A percentile compares a stretch with the other conserved stretches of the same genome.
Conservation (phyloP, 2,329 filamentous ascomycete species). For the Periglandula ipomoeae region DNA sequence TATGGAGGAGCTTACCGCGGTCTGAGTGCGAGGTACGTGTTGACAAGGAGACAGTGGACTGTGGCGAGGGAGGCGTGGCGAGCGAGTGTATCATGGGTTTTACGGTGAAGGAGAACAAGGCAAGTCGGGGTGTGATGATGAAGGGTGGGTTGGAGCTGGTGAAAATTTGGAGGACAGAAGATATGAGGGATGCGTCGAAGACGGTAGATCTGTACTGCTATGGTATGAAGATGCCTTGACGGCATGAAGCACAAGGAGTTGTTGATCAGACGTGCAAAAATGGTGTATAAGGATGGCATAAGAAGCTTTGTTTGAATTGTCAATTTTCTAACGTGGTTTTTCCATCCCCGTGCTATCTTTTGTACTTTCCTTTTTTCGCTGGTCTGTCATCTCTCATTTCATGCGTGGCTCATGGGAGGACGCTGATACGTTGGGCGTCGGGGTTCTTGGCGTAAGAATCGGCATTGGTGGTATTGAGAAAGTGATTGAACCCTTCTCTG, state of each 20-base stretch:
- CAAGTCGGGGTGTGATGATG: neutral
- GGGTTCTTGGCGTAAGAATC: neutral
- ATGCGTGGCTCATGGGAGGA: neutral
- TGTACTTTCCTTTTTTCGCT: neutral
- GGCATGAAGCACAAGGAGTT: neutral
- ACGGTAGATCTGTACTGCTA: neutral
- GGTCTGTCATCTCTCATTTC: neutral
- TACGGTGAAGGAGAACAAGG: neutral
- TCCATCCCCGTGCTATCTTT: neutral
- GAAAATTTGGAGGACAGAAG: neutral
- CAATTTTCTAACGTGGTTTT: no score
- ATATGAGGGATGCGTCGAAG: neutral
- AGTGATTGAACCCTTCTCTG: no score
- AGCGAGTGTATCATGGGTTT: neutral
- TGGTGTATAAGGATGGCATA: no score
- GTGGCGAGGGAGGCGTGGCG: neutral
- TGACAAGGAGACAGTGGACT: neutral
- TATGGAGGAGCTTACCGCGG: neutral
- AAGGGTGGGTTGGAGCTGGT: neutral
- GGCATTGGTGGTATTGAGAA: neutral
- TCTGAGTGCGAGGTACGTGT: neutral
- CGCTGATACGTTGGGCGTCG: no score
- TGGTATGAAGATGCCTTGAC: neutral
- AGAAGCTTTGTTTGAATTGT: no score
- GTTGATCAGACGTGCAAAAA: no score